Conservation (phyloP, 106 monocot genomes). For the Alisma plantagoaquatica region DNA sequence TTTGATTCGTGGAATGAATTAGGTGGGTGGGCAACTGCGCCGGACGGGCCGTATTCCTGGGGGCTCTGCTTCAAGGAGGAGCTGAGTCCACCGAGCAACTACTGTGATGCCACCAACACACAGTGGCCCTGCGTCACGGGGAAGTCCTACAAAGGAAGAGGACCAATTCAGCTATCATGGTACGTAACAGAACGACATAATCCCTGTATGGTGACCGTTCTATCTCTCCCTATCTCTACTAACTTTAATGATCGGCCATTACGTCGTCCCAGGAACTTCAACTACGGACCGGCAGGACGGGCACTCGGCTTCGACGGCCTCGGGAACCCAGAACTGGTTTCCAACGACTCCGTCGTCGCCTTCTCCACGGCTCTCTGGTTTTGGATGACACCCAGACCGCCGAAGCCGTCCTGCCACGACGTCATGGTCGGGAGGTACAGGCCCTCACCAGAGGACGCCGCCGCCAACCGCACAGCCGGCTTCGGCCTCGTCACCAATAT, state of each 20-base stretch:
- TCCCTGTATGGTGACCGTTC: too few species aligned
- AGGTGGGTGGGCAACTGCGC: constrained; percentile 87
- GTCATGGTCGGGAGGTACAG: constrained; percentile 69
- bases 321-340: constrained; percentile 52
- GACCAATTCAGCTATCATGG: constrained; percentile 73
- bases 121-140: constrained; percentile 63
- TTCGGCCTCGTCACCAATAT: too few species aligned
- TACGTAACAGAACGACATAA: too few species aligned
- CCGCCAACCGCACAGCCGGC: constrained; percentile 57
- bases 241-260: background rate
- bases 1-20: too few species aligned
- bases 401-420: constrained; percentile 69
- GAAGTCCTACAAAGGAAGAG: constrained; percentile 69
- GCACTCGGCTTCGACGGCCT: constrained; percentile 71
- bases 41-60: constrained; percentile 75
- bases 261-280: constrained; percentile 48
- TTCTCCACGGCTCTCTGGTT: constrained; percentile 81
- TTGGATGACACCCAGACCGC: constrained; percentile 54
- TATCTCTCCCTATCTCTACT: background rate
- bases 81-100: constrained; percentile 43
- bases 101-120: constrained; percentile 52
- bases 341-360: constrained; percentile 42
- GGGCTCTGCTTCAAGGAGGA: constrained; percentile 83
- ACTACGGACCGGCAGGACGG: constrained; percentile 73
- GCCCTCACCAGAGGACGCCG: constrained; percentile 33